These are phyloP conservation scores for Sarcomyxa edulis DNA, from an alignment of 768 basidiomycete species.

Conservation along the genomic window DNA sequence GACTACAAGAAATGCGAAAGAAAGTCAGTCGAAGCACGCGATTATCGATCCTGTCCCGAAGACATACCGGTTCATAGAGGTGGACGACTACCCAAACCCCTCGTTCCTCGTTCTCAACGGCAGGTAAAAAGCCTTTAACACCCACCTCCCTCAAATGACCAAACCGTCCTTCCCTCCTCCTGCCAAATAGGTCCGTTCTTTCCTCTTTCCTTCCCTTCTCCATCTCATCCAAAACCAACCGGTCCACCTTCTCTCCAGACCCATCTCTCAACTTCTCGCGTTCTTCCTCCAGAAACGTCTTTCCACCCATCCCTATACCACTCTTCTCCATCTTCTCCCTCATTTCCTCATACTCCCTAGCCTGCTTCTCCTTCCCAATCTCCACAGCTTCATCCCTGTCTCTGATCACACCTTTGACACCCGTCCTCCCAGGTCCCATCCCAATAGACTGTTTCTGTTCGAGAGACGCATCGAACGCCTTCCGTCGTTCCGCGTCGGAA, in stretches of 20 bases:
- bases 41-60: too few species aligned
- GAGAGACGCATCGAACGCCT: neutral
- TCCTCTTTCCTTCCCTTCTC: slow-evolving; percentile 16
- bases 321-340: slow-evolving; percentile 32
- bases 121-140: slow-evolving; percentile 61
- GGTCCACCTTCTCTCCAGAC: slow-evolving; percentile 40
- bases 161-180: slow-evolving; percentile 50
- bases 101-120: slow-evolving; percentile 67
- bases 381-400: slow-evolving; percentile 68
- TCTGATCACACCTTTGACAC: slow-evolving; percentile 85
- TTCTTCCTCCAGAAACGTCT: slow-evolving; percentile 77
- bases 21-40: slow-evolving; percentile 4
- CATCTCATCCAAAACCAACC: slow-evolving; percentile 35
- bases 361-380: slow-evolving; percentile 50
- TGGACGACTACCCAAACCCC: slow-evolving; percentile 83
- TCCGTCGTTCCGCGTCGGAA: slow-evolving; percentile 14
- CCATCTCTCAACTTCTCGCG: slow-evolving; percentile 39
- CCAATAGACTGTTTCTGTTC: slow-evolving; percentile 61
- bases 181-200: slow-evolving; percentile 41
- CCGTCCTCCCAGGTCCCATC: slow-evolving; percentile 82
- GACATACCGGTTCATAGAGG: slow-evolving; percentile 72
- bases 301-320: slow-evolving; percentile 59
- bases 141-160: slow-evolving; percentile 83
- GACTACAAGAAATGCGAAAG: slow-evolving; percentile 37
- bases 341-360: slow-evolving; percentile 2